Evolutionary conservation across 2,329 filamentous ascomycete species (phyloP).

Genomic region (Fusarium sp.): DNA sequence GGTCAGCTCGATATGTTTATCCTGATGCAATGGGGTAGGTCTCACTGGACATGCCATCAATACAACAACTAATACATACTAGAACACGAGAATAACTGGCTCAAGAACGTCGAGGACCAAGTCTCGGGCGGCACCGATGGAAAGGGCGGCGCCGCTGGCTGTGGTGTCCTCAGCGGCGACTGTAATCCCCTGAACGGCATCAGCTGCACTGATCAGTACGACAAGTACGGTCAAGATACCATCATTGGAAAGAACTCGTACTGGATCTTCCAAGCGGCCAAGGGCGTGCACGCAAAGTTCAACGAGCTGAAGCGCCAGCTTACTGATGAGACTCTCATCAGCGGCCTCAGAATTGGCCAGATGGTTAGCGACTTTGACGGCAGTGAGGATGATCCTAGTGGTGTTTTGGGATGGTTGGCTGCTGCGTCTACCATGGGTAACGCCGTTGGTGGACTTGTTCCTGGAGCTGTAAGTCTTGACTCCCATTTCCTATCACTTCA

Average conservation of each 20-base stretch:
- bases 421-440: constrained; percentile 8
- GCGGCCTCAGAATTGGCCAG: neutral
- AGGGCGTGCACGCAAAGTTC: constrained; percentile 23
- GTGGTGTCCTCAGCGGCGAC: neutral
- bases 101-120: constrained; percentile 23
- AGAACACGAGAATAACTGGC: constrained; percentile 31
- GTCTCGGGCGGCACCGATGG: constrained; percentile 16
- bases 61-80: neutral
- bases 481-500: fast-evolving
- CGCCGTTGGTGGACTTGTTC: constrained; percentile 2
- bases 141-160: constrained; percentile 10
- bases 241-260: constrained; percentile 17
- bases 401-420: constrained; percentile 20
- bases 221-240: neutral
- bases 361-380: constrained; percentile 18
- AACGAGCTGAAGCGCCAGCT: neutral
- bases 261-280: constrained; percentile 33
- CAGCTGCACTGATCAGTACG: constrained; percentile 17
- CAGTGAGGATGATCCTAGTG: neutral
- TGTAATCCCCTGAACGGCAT: constrained; percentile 10
- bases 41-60: fast-evolving
- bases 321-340: neutral
- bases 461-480: neutral
- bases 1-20: constrained; percentile 20
- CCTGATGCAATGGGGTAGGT: constrained; percentile 15